A percentile compares a stretch with the other conserved stretches of the same genome.
Conservation (phyloP, 805 yeast genomes). For the Candida boidinii region DNA sequence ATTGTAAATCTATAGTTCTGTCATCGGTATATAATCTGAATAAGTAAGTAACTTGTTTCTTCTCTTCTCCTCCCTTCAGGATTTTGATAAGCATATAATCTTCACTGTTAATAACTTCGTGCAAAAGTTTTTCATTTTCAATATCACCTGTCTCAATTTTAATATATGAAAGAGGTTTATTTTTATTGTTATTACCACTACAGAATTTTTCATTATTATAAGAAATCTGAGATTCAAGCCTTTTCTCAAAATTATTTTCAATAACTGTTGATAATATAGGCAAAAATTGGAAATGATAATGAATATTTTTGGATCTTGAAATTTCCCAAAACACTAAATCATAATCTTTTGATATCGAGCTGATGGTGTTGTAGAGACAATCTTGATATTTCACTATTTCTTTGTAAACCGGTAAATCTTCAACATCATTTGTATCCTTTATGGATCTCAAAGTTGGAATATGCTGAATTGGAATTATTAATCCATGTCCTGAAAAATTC, state of each 20-base stretch:
- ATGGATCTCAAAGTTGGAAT: constrained; percentile 31
- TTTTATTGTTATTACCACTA: constrained; percentile 33
- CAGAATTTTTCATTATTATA: constrained; percentile 40
- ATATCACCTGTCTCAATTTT: constrained; percentile 18
- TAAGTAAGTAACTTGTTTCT: too few species aligned
- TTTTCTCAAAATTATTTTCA: constrained; percentile 31
- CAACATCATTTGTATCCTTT: constrained; percentile 16
- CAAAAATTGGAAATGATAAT: constrained; percentile 67
- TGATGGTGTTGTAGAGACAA: too few species aligned
- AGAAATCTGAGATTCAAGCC: constrained; percentile 33
- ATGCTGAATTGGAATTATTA: constrained; percentile 75
- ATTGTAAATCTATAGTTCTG: constrained; percentile 56
- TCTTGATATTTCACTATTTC: constrained; percentile 43
- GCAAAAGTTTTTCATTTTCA: constrained; percentile 13
- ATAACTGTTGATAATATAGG: constrained; percentile 42
- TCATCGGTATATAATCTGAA: constrained; percentile 21
- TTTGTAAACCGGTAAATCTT: constrained; percentile 24
- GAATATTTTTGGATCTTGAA: constrained; percentile 55
- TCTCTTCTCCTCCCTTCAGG: too few species aligned
- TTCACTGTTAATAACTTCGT: constrained; percentile 19
- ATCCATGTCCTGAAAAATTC: constrained; percentile 70
- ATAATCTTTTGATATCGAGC: constrained; percentile 30
- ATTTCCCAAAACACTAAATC: constrained; percentile 64
- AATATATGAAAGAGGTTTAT: constrained; percentile 31
- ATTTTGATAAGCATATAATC: constrained; percentile 32